Percentiles rank a stretch among this genome's conserved stretches.
Conservation (phyloP, 2,329 filamentous ascomycete species). For the Fusarium decemcellulare region DNA sequence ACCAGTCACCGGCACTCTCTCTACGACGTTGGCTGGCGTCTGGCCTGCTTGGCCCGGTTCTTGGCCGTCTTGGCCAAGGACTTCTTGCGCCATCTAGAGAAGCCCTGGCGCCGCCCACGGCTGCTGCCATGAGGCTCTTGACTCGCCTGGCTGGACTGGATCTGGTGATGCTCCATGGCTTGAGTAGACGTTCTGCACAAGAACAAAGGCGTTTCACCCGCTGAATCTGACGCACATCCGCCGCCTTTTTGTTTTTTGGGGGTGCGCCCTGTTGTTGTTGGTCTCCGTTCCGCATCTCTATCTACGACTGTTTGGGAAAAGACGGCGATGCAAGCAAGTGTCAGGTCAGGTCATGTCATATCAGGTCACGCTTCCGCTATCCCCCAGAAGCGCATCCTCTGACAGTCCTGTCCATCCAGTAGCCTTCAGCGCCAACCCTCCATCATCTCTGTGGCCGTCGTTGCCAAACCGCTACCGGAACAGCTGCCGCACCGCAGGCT, state of each 20-base stretch:
- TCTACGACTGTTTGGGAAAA: slow-evolving; percentile 1
- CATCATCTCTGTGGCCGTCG: slow-evolving; percentile 31
- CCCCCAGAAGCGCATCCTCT: slow-evolving; percentile 39
- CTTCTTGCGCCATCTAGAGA: slow-evolving; percentile 15
- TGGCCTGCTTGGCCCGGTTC: slow-evolving; percentile 13
- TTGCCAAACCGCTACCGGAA: slow-evolving; percentile 23
- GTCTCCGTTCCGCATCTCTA: slow-evolving; percentile 11
- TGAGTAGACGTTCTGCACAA: slow-evolving; percentile 7
- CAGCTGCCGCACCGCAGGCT: slow-evolving; percentile 17
- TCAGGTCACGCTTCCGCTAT: slow-evolving; percentile 46
- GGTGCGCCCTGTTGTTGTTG: slow-evolving; percentile 8
- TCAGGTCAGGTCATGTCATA: slow-evolving; percentile 48
- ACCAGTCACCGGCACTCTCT: slow-evolving; percentile 20
- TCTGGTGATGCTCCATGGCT: slow-evolving; percentile 15
- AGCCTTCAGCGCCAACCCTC: slow-evolving; percentile 39
- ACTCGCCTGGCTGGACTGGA: slow-evolving; percentile 19
- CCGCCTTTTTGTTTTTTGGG: not conserved
- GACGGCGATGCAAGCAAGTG: slow-evolving; percentile 38
- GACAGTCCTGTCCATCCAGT: slow-evolving; percentile 38
- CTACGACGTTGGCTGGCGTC: slow-evolving; percentile 10
- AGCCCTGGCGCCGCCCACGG: slow-evolving; percentile 12
- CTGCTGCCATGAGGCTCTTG: slow-evolving; percentile 26
- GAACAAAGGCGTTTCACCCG: slow-evolving; percentile 23
- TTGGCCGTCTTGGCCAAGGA: slow-evolving; percentile 24
- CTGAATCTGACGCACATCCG: slow-evolving; percentile 12